Conservation (phyloP, 2,329 filamentous ascomycete genomes). For the Monilinia laxa region DNA sequence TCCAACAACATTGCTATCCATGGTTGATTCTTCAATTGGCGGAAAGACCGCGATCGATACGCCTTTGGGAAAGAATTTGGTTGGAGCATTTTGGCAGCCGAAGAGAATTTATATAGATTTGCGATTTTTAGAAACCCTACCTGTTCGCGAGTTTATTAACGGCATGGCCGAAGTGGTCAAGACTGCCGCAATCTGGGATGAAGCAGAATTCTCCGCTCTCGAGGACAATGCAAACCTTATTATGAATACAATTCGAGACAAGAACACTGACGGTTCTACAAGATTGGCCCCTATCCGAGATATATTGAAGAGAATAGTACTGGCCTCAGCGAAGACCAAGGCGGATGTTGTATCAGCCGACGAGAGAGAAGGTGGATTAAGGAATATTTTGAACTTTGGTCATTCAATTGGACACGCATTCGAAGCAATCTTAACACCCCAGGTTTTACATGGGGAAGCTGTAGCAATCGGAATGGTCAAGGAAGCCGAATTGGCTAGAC, state of each 20-base stretch:
- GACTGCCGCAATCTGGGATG: conserved; percentile 95
- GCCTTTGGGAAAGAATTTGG: conserved; percentile 90
- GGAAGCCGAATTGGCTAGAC: conserved; percentile 89
- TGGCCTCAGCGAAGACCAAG: conserved; percentile 90
- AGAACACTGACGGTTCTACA: conserved; percentile 49
- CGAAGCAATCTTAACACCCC: conserved; percentile 91
- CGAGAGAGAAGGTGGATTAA: conserved; percentile 88
- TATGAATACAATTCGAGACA: conserved; percentile 66
- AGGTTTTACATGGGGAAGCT: conserved; percentile 92
- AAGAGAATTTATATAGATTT: conserved; percentile 92
- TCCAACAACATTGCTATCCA: conserved; percentile 88
- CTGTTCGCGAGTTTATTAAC: conserved; percentile 91
- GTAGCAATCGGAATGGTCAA: conserved; percentile 99
- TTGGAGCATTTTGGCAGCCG: conserved; percentile 97
- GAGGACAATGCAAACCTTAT: conserved; percentile 80
- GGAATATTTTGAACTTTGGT: conserved; percentile 95
- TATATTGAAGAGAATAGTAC: conserved; percentile 70
- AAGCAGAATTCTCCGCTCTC: conserved; percentile 78
- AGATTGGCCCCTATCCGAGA: conserved; percentile 70
- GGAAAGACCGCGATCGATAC: conserved; percentile 98
- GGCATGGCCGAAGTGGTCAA: conserved; percentile 99
- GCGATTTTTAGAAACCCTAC: conserved; percentile 84
- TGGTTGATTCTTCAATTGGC: conserved; percentile 98
- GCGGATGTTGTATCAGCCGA: conserved; percentile 92
- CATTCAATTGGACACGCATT: conserved; percentile 97